Conservation (phyloP, 2,329 filamentous ascomycete genomes). For the Huntiella moniliformis region DNA sequence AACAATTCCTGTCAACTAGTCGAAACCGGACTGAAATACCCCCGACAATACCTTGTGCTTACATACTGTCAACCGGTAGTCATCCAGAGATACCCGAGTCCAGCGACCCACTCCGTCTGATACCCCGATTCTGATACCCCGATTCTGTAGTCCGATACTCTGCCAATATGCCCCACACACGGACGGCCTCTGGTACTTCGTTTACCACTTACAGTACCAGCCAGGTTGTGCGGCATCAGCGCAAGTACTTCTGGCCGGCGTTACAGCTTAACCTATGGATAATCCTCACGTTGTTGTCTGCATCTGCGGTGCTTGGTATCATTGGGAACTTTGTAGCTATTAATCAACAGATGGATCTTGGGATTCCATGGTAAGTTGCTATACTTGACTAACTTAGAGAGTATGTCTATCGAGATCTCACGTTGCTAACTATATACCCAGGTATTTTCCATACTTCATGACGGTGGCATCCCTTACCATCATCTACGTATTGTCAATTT, state of each 20-base stretch:
- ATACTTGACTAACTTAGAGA: neutral
- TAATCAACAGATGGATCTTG: conserved; percentile 34
- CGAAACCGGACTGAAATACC: no score
- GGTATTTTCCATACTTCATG: conserved; percentile 51
- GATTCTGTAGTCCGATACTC: no score
- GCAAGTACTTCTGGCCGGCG: conserved; percentile 51
- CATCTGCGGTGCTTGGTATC: conserved; percentile 40
- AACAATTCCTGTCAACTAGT: no score
- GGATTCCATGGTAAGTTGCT: conserved; percentile 37
- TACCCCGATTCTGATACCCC: no score
- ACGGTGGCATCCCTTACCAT: conserved; percentile 40
- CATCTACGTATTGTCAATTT: conserved; percentile 44
- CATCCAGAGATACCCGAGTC: no score
- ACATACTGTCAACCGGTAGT: no score
- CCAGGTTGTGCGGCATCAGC: conserved; percentile 24
- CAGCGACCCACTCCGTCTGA: no score
- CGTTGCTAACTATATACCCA: conserved; percentile 16
- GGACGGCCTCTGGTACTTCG: conserved; percentile 5
- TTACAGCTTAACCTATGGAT: conserved; percentile 49
- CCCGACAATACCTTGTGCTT: no score
- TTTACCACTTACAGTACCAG: conserved; percentile 3
- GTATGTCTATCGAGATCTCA: no score
- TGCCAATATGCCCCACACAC: conserved; percentile 2
- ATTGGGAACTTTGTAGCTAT: conserved; percentile 40
- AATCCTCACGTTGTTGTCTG: conserved; percentile 42